A percentile compares a stretch with the other conserved stretches of the same genome.
Conservation (phyloP, 805 yeast genomes). For the Candida morakotiae region DNA sequence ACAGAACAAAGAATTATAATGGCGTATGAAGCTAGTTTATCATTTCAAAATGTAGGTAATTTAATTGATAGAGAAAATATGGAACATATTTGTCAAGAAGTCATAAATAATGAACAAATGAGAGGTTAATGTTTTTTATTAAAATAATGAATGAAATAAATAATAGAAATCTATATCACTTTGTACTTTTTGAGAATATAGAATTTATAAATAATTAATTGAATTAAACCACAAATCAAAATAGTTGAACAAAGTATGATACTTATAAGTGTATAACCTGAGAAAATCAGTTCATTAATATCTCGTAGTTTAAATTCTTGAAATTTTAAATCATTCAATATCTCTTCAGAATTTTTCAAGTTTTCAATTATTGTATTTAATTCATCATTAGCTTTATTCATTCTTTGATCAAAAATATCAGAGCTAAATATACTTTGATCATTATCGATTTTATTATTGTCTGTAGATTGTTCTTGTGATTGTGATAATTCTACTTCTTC, state of each 20-base stretch:
- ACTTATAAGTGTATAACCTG: slow-evolving; percentile 28
- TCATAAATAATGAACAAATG: slow-evolving; percentile 69
- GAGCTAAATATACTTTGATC: slow-evolving; percentile 8
- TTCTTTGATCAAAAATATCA: slow-evolving; percentile 27
- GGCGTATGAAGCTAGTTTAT: slow-evolving; percentile 88
- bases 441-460: slow-evolving; percentile 1
- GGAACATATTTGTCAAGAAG: slow-evolving; percentile 69
- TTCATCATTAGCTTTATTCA: slow-evolving; percentile 25
- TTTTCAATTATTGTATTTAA: slow-evolving; percentile 27
- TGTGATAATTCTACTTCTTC: neutral
- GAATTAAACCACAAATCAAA: slow-evolving; percentile 25
- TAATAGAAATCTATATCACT: slow-evolving; percentile 1
- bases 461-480: slow-evolving; percentile 1
- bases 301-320: slow-evolving; percentile 34
- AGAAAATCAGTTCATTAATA: slow-evolving; percentile 34
- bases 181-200: slow-evolving; percentile 25
- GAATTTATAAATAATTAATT: slow-evolving; percentile 23
- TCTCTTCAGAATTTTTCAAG: slow-evolving; percentile 23
- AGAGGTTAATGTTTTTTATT: slow-evolving; percentile 43
- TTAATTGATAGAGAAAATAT: slow-evolving; percentile 70
- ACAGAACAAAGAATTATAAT: slow-evolving; percentile 73
- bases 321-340: slow-evolving; percentile 24
- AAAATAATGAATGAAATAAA: too few relatives aligned
- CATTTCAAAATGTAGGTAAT: slow-evolving; percentile 63
- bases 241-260: slow-evolving; percentile 23